phyloP scores from a whole-genome alignment of 192 early-diverging fungal species.

The Gonapodya sp. region DNA sequence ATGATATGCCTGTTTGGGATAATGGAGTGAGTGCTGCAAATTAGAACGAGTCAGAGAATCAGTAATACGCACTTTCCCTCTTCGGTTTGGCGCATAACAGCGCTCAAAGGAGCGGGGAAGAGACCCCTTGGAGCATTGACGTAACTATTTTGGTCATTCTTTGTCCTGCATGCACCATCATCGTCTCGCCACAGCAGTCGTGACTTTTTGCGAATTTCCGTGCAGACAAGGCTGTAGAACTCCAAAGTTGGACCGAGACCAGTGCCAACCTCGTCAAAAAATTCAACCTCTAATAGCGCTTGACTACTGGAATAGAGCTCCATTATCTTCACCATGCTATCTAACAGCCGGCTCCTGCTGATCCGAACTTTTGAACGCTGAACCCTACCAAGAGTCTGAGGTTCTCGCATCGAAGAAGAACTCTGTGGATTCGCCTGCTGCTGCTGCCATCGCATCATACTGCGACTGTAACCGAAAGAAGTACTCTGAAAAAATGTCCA shows the following conservation, averaged over 20 bases:
- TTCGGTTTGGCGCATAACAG: not conserved
- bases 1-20: slow-evolving; percentile 33
- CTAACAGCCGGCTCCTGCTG: slow-evolving; percentile 61
- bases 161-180: not conserved
- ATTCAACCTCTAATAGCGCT: slow-evolving; percentile 82
- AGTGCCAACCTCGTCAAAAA: slow-evolving; percentile 85
- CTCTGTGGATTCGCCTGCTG: not conserved
- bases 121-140: slow-evolving; percentile 38
- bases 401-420: slow-evolving; percentile 18
- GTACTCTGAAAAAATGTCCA: slow-evolving; percentile 71
- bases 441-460: slow-evolving; percentile 60
- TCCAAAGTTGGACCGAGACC: slow-evolving; percentile 86
- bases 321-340: slow-evolving; percentile 77
- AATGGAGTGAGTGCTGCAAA: slow-evolving; percentile 9
- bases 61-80: slow-evolving; percentile 27
- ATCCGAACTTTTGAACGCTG: slow-evolving; percentile 87
- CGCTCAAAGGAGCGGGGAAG: slow-evolving; percentile 28
- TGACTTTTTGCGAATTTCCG: slow-evolving; percentile 51
- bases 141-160: slow-evolving; percentile 16
- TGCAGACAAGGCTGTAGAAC: slow-evolving; percentile 76
- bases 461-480: slow-evolving; percentile 76
- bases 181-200: slow-evolving; percentile 65
- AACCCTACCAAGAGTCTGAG: slow-evolving; percentile 53
- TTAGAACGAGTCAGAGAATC: slow-evolving; percentile 14
- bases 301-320: slow-evolving; percentile 63